phyloP scores from a whole-genome alignment of 306 rosid genomes.

The Luffa acutangula region DNA sequence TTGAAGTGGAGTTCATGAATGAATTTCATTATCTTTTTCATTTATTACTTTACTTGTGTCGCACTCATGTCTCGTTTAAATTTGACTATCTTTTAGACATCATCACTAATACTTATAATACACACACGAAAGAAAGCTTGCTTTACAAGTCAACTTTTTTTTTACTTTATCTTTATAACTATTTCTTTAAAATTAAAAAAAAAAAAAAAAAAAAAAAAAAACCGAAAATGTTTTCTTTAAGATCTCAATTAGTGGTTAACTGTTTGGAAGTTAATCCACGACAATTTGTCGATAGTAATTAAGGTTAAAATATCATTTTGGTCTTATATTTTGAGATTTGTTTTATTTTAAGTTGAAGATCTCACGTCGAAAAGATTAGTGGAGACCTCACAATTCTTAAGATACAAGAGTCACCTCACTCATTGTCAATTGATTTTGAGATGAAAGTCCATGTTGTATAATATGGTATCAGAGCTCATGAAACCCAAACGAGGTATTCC shows the following conservation, averaged over 20 bases:
- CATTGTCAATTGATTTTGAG: too few relatives aligned
- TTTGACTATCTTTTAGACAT: neutral
- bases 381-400: too few relatives aligned
- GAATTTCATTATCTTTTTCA: neutral
- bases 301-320: too few relatives aligned
- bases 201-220: too few relatives aligned
- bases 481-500: too few relatives aligned
- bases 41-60: neutral
- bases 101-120: neutral
- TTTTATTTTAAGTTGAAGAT: too few relatives aligned
- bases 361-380: too few relatives aligned
- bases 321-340: too few relatives aligned
- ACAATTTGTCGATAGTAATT: too few relatives aligned
- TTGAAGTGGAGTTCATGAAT: neutral
- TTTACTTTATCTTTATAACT: neutral
- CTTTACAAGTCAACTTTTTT: neutral
- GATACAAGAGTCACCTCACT: too few relatives aligned
- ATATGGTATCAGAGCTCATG: too few relatives aligned
- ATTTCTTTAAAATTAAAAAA: neutral
- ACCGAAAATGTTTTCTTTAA: neutral
- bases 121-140: neutral
- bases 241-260: neutral
- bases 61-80: neutral
- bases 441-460: too few relatives aligned
- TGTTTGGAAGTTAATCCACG: neutral